Evolutionary conservation across 192 early-diverging fungal species (phyloP).

Genomic region (Coemansia sp.): DNA sequence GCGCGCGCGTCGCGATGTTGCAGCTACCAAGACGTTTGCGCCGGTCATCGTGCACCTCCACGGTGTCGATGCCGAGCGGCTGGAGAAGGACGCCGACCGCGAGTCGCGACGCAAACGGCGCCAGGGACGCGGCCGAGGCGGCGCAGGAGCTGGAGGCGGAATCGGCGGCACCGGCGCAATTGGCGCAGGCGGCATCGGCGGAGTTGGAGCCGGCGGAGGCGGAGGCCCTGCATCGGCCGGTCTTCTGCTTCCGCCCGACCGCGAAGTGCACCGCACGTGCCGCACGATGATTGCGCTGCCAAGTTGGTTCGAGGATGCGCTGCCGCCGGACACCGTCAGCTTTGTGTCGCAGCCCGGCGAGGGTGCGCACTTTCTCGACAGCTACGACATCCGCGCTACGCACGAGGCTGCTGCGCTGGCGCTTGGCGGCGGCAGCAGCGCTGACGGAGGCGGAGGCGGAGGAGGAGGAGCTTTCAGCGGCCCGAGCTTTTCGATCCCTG

Average conservation of each 20-base stretch:
- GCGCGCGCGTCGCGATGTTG: conserved; percentile 49
- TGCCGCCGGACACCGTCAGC: conserved; percentile 49
- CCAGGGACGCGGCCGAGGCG: conserved; percentile 68
- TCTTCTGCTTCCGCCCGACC: conserved; percentile 19
- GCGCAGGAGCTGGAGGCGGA: not conserved
- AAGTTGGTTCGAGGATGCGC: conserved; percentile 45
- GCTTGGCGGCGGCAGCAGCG: not conserved
- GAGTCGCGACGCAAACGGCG: conserved; percentile 84
- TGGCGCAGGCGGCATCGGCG: not conserved
- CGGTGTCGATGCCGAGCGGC: conserved; percentile 73
- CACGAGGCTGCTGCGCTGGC: conserved; percentile 34
- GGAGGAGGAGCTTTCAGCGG: not conserved
- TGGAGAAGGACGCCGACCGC: conserved; percentile 82
- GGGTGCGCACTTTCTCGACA: conserved; percentile 52
- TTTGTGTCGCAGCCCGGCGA: conserved; percentile 45
- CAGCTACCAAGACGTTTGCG: conserved; percentile 59
- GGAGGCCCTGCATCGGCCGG: not conserved
- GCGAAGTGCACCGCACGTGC: conserved; percentile 42
- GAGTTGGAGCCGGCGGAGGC: not conserved
- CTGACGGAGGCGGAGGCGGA: not conserved
- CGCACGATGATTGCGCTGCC: conserved; percentile 50
- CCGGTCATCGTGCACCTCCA: conserved; percentile 67
- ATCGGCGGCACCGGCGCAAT: not conserved
- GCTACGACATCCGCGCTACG: conserved; percentile 35
- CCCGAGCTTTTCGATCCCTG: not conserved